These are phyloP conservation scores for Salix caprea DNA, from an alignment of 345 rosid genomes.

Conservation along the genomic window DNA sequence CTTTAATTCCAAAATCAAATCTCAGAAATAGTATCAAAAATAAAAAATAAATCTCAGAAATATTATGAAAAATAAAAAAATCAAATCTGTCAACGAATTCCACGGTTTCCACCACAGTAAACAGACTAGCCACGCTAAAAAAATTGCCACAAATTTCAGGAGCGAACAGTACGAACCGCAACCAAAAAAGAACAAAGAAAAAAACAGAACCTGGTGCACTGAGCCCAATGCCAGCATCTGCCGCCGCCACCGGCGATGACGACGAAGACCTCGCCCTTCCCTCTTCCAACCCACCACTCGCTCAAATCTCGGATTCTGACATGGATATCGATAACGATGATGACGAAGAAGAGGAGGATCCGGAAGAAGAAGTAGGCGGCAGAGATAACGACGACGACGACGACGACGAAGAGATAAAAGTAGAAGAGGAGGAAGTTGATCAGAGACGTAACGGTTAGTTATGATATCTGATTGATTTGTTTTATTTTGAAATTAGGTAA, in stretches of 20 bases:
- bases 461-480: neutral
- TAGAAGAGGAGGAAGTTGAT: neutral
- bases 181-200: no score
- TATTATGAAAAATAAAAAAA: no score
- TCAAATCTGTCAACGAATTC: no score
- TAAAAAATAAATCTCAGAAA: no score
- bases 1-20: no score
- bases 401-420: constrained; percentile 1
- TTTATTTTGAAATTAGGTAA: neutral
- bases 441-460: constrained; percentile 11
- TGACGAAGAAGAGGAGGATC: constrained; percentile 8
- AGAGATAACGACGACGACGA: constrained; percentile 10
- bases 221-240: constrained; percentile 22
- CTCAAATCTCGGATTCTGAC: constrained; percentile 9
- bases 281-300: neutral
- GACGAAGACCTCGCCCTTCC: neutral
- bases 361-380: neutral
- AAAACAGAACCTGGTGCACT: no score
- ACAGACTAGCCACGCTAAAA: no score
- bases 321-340: neutral
- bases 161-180: no score
- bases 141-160: no score
- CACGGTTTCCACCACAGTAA: no score
- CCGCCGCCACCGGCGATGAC: constrained; percentile 6
- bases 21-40: no score